phyloP scores from a whole-genome alignment of 345 rosid species.

The Arabidopsis arenosa region DNA sequence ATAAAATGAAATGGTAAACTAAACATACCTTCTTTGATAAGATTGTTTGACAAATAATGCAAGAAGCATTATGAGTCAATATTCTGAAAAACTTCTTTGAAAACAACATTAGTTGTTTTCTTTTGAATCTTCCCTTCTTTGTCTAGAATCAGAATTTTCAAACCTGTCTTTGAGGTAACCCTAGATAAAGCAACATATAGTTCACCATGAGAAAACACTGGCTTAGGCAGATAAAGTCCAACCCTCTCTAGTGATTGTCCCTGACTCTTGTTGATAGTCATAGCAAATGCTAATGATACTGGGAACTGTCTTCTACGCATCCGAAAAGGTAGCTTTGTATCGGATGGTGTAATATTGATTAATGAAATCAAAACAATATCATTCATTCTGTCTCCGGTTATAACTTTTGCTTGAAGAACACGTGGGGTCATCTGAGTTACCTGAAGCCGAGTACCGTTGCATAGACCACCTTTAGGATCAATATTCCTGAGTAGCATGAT shows the following conservation, averaged over 20 bases:
- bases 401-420: neutral
- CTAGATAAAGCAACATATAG: neutral
- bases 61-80: too few relatives aligned
- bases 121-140: too few relatives aligned
- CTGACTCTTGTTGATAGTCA: neutral
- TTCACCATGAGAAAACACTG: neutral
- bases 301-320: neutral
- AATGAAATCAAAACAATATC: neutral
- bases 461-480: neutral
- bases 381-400: neutral
- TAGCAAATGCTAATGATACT: neutral
- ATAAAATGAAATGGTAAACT: too few relatives aligned
- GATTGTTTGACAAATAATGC: too few relatives aligned
- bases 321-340: neutral
- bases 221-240: neutral
- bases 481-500: neutral
- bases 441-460: neutral
- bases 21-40: too few relatives aligned
- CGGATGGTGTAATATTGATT: neutral
- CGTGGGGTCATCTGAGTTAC: neutral
- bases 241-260: neutral
- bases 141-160: neutral
- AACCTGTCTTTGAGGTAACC: neutral
- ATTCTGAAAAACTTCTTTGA: neutral
- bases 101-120: neutral